Base-by-base conservation (phyloP, 805 yeast genomes). In the Wickerhamiella azymoides region DNA sequence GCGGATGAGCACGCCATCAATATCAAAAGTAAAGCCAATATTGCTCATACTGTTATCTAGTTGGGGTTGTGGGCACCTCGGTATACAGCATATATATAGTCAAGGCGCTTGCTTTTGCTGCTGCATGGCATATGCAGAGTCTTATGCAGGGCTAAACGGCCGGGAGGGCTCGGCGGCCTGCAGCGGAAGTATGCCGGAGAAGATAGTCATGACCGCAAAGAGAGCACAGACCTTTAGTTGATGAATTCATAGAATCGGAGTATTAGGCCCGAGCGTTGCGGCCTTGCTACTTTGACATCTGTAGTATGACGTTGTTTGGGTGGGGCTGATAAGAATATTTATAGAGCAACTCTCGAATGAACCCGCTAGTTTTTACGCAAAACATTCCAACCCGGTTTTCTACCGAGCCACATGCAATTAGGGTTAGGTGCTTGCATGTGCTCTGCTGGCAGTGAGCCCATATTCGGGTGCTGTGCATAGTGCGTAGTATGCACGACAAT, bases 1-100 rank as follows among this genome's bases (percentile, higher is more conserved):
- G 49, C 83, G 72, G 51, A 85, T 77, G 39, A 85, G 75, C 40
- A 85, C 96, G 38, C 96, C 96, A 60, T 85, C 96, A 47, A 85
- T 85, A 64, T 86, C 95, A 61, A 86, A 85, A 36, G 93, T 92
- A 67, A 85, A 85, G 2, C 94, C 94, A 25, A 41, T 41, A 13
- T 33, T 24, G 2, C 30, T 27, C 30, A 27, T 40, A 7, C 3
- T 18, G 38, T n/a, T 21, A 40, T 40, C 26, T 28, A 25, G 19
- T 16, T 9, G 30, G 13, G 14, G 10, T 32, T 27, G 30, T 25
- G 17, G 40, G 11, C 5, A 14, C 13, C 16, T 21, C 9, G 19
- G 10, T 25, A 2, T 32, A 14, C 19, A 7, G 7, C 13, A n/a
- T 39, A 26, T 19, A 18, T 10, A 5, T 19, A 17, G 25, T 5